Conservation (phyloP, 2,329 filamentous ascomycete genomes). For the Dothistroma pini region DNA sequence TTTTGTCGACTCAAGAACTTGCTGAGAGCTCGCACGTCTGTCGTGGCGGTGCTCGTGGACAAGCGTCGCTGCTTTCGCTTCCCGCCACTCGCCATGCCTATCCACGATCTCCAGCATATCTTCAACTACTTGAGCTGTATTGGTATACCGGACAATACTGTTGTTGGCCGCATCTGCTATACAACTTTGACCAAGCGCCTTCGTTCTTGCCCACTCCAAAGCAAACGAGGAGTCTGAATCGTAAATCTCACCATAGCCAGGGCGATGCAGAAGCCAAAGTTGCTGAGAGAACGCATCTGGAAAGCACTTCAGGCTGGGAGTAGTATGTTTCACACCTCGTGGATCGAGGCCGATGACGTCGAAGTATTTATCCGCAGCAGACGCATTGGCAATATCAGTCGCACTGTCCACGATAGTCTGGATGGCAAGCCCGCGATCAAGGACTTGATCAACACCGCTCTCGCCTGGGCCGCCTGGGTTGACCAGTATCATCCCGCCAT, state of each 20-base stretch:
- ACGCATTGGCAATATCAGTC: background rate
- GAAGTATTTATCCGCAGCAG: conserved; percentile 32
- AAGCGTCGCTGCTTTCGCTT: conserved; percentile 16
- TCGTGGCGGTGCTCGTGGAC: background rate
- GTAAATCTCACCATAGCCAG: background rate
- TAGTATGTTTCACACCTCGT: conserved; percentile 37
- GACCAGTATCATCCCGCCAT: conserved; percentile 40
- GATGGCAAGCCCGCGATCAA: background rate
- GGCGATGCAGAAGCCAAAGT: background rate
- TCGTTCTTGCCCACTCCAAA: conserved; percentile 8
- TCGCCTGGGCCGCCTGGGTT: conserved; percentile 44
- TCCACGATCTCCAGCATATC: conserved; percentile 48
- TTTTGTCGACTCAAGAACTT: no score
- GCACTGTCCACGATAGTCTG: conserved; percentile 14
- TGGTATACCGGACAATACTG: conserved; percentile 30
- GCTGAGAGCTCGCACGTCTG: background rate
- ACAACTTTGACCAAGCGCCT: conserved; percentile 10
- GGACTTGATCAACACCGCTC: conserved; percentile 29
- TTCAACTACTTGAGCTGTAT: conserved; percentile 42
- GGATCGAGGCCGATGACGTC: conserved; percentile 43
- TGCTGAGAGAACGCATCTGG: conserved; percentile 4
- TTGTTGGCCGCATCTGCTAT: background rate
- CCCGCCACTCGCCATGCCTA: conserved; percentile 27
- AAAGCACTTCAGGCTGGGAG: conserved; percentile 30
- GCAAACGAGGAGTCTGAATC: conserved; percentile 2